Percentiles rank a stretch among this genome's conserved stretches.
Evolutionary conservation across 768 basidiomycete species (phyloP).

Genomic region (Serendipita sp.): DNA sequence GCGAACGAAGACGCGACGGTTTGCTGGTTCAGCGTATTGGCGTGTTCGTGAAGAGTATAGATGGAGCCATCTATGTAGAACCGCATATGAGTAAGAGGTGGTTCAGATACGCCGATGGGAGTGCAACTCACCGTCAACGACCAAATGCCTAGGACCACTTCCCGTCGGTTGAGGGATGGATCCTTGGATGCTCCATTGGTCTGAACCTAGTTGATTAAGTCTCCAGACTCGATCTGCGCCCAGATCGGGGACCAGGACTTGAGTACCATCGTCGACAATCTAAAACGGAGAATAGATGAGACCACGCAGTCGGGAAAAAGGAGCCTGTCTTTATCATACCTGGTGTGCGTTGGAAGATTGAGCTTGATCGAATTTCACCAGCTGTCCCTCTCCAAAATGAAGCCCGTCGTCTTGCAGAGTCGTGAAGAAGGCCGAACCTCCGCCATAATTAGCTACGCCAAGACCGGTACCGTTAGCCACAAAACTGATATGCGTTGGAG

Average conservation of each 20-base stretch:
- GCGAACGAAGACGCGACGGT: slow-evolving; percentile 19
- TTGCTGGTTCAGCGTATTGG: slow-evolving; percentile 42
- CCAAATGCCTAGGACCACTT: slow-evolving; percentile 57
- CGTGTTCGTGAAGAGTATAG: slow-evolving; percentile 55
- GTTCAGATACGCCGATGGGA: neutral
- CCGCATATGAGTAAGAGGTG: neutral
- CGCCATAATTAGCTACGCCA: slow-evolving; percentile 1
- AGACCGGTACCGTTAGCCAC: neutral
- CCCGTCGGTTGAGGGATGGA: slow-evolving; percentile 36
- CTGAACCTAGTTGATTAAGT: slow-evolving; percentile 29
- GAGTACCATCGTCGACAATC: slow-evolving; percentile 20
- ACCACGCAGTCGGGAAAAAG: neutral
- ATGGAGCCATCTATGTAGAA: slow-evolving; percentile 35
- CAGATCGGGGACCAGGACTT: slow-evolving; percentile 60
- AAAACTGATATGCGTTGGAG: neutral
- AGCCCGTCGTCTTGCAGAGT: neutral
- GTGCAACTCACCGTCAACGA: slow-evolving; percentile 36
- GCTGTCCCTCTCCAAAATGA: neutral
- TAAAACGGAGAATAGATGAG: neutral
- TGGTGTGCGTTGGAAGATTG: neutral
- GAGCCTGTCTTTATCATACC: neutral
- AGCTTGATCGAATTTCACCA: neutral
- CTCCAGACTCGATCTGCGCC: slow-evolving; percentile 58
- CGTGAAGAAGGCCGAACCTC: slow-evolving; percentile 1
- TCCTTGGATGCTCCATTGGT: slow-evolving; percentile 35